These are phyloP conservation scores for Leccinum incarnatum DNA, from an alignment of 768 basidiomycete species.

Conservation along the genomic window DNA sequence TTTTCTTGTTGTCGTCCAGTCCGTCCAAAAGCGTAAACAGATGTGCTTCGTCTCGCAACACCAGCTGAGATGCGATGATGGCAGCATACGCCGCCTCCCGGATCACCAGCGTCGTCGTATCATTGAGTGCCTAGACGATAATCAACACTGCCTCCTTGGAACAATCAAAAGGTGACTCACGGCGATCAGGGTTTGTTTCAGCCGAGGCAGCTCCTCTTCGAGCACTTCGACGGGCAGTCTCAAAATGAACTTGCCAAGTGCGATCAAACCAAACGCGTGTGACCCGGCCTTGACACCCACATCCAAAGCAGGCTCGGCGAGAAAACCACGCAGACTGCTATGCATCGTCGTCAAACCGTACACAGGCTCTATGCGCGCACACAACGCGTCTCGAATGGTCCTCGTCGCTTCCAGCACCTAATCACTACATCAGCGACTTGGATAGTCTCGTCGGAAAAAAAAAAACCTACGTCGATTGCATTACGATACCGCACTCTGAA, in stretches of 20 bases:
- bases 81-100: slow-evolving; percentile 80
- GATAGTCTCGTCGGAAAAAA: neutral
- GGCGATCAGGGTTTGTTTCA: slow-evolving; percentile 66
- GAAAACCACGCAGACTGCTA: slow-evolving; percentile 64
- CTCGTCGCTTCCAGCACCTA: slow-evolving; percentile 84
- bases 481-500: slow-evolving; percentile 73
- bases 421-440: neutral
- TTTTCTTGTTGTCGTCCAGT: slow-evolving; percentile 88
- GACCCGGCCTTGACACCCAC: slow-evolving; percentile 59
- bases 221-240: slow-evolving; percentile 80
- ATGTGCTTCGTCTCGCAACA: slow-evolving; percentile 79
- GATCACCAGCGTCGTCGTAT: slow-evolving; percentile 68
- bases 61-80: slow-evolving; percentile 81
- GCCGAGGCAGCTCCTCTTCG: slow-evolving; percentile 81
- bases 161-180: slow-evolving; percentile 40
- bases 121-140: slow-evolving; percentile 60
- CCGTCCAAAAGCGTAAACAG: slow-evolving; percentile 79
- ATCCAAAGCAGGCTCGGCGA: slow-evolving; percentile 49
- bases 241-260: slow-evolving; percentile 78
- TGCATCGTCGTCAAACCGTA: slow-evolving; percentile 85
- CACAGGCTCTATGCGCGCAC: slow-evolving; percentile 69
- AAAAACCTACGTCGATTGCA: slow-evolving; percentile 57
- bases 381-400: slow-evolving; percentile 65
- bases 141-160: neutral
- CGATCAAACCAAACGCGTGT: slow-evolving; percentile 81